Evolutionary conservation across 805 yeast species (phyloP).

Genomic region (Wickerhamomyces tratensis): DNA sequence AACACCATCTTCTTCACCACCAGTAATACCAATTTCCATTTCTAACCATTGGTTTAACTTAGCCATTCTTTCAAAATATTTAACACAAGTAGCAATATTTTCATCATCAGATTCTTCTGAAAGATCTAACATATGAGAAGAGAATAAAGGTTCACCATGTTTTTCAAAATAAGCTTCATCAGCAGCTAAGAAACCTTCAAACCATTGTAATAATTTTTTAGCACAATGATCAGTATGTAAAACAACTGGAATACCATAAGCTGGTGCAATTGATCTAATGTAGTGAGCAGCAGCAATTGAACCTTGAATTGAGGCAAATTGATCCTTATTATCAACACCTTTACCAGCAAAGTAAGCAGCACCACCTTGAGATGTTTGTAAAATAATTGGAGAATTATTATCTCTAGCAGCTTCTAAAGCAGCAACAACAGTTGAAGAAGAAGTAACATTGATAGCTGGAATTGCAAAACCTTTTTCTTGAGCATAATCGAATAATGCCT

Average conservation of each 20-base stretch:
- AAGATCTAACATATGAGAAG: conserved; percentile 97
- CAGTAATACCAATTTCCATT: conserved; percentile 99
- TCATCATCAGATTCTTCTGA: conserved; percentile 95
- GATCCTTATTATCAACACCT: conserved; percentile 92
- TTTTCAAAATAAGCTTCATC: conserved; percentile 85
- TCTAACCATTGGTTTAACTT: conserved; percentile 96
- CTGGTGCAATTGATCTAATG: conserved; percentile 93
- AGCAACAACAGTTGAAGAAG: conserved; percentile 94
- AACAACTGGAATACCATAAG: conserved; percentile 93
- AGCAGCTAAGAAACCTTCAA: conserved; percentile 94
- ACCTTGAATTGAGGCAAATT: conserved; percentile 91
- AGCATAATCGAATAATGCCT: conserved; percentile 77
- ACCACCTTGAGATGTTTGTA: conserved; percentile 98
- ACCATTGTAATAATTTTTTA: conserved; percentile 95
- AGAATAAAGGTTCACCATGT: conserved; percentile 93
- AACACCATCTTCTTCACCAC: conserved; percentile 99
- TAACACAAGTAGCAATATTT: conserved; percentile 89
- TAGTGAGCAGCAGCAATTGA: conserved; percentile 96
- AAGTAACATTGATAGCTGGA: conserved; percentile 97
- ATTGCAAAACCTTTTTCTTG: conserved; percentile 91
- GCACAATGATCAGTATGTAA: conserved; percentile 99
- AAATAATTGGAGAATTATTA: conserved; percentile 85
- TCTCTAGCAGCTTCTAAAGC: conserved; percentile 98
- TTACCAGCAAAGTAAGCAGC: conserved; percentile 99
- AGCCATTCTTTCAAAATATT: conserved; percentile 90